Percentiles rank a stretch among this genome's conserved stretches.
Evolutionary conservation across 495 filamentous ascomycete species (phyloP).

Genomic region (Ramalina peruviana): DNA sequence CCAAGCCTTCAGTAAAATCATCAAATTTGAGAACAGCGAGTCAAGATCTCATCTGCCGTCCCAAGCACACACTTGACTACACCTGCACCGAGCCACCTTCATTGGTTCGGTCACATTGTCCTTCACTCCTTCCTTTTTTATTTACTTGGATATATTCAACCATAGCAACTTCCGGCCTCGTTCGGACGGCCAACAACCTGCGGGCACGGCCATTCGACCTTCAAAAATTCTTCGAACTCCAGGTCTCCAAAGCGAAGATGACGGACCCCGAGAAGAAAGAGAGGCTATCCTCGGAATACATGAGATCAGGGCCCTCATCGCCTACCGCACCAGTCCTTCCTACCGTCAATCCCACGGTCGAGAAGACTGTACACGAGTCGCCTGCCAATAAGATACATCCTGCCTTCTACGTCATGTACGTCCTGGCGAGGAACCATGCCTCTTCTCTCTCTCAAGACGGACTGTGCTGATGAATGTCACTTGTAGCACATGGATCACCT

Average conservation of each 20-base stretch:
- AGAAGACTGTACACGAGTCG: slow-evolving; percentile 44
- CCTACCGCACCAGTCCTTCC: slow-evolving; percentile 55
- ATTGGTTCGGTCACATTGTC: too few species aligned
- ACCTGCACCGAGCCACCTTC: too few species aligned
- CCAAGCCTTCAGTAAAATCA: too few species aligned
- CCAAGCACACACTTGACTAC: too few species aligned
- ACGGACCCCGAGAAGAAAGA: slow-evolving; percentile 54
- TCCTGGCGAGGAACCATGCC: neutral
- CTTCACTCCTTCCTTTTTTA: too few species aligned
- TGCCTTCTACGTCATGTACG: slow-evolving; percentile 79
- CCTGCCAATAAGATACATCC: slow-evolving; percentile 59
- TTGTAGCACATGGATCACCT: slow-evolving; percentile 70
- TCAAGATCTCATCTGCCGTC: too few species aligned
- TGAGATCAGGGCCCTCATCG: slow-evolving; percentile 38
- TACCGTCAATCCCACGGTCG: slow-evolving; percentile 56
- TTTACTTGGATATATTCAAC: neutral
- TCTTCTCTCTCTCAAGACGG: neutral
- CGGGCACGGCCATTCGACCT: slow-evolving; percentile 36
- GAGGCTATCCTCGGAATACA: slow-evolving; percentile 45
- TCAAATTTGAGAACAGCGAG: too few species aligned
- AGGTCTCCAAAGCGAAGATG: slow-evolving; percentile 37
- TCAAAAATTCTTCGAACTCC: slow-evolving; percentile 34
- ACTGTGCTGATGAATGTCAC: slow-evolving; percentile 15
- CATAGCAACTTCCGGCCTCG: slow-evolving; percentile 1
- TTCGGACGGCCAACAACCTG: slow-evolving; percentile 6